Evolutionary conservation across 805 yeast genomes (phyloP), one percentile per base, ranked within the genome.

Genomic region (Nakazawaea siamensis): DNA sequence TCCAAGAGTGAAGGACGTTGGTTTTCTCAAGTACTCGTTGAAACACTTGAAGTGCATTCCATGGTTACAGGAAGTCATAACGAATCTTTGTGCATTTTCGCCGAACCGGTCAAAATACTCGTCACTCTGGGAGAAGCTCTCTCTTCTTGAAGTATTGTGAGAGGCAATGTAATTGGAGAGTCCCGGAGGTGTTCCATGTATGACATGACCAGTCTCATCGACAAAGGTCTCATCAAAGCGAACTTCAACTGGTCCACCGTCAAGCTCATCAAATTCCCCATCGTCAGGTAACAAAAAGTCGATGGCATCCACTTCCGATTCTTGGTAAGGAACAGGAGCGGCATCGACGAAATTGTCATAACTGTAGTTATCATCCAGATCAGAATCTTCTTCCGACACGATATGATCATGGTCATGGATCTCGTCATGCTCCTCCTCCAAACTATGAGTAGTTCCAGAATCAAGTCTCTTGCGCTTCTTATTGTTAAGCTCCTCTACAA

Each of bases 21-120:
- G 23, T 19, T 24, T 36, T 24, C 46, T 31, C 46, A 55, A 15
- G 58, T 51, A 52, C 28, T 54, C 47, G 10, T 47, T 42, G 41
- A 58, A 68, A 45, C 80, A 73, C 23, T 48, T 43, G 39, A 52
- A 58, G 46, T 73, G 80, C 59, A 71, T 62, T 3, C 68, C 70
- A 48, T 73, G 80, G 2, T 71, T 66, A 57, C 80, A 73, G 11
- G 69, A 61, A 3, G 62, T 52, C 4, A 65, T 54, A 9, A 66
- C 57, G 20, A 49, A 39, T 36, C 52, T 55, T n/a, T 47, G 39
- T 1, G 49, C 41, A 17, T 18, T 21, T 10, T 24, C 17, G 4
- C 35, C 40, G 17, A 27, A 33, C 17, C 26, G 13, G n/a, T n/a
- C n/a, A n/a, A n/a, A n/a, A n/a, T n/a, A n/a, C n/a, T n/a, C n/a